Evolutionary conservation across 495 filamentous ascomycete species (phyloP), one percentile per base, ranked within the genome.

Genomic region (Penicillium ochrochloron): DNA sequence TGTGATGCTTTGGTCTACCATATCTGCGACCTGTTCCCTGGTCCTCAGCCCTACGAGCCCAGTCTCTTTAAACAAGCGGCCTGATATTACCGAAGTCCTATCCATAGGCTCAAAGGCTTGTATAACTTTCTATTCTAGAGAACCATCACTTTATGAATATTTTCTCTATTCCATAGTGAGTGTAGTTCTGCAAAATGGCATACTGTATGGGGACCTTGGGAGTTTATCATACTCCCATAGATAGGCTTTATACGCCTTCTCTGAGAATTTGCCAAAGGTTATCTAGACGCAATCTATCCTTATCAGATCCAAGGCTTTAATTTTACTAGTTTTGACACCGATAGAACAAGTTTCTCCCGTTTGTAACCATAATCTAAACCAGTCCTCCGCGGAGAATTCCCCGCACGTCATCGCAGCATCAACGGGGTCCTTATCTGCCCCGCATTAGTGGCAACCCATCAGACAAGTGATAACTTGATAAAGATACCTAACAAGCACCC

Each of bases 321-420:
- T 3, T 6, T 41, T 41, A 41, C 37, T 17, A 41, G 0, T 17
- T 17, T 17, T 41, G 5, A 37, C 10, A 6, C 1, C 35, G 37
- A 41, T 17, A 17, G 37, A 17, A 41, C 12, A 17, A 41, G 11
- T 5, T 41, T 14, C 35, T 37, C 15, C 37, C 17, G 37, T 5
- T 41, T 14, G 12, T 41, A 41, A 41, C 14, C 2, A 41, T 12
- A 11, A 11, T 41, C 5, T 1, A 6, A 6, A 5, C 3, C 2
- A 12, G 12, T 12, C 15, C 37, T 41, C 37, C 44, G 19, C 44
- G 44, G 19, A 11, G 25, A 15, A n/a, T 52, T 52, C 48, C 48
- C 48, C 25, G 25, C 48, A 52, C 48, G 48, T 52, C 27, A 52
- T 52, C 25, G 5, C 48, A 17, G 48, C 23, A 52, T 31, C 25